Evolutionary conservation across 2,329 filamentous ascomycete genomes (phyloP), one percentile per base, ranked within the genome.

Genomic region (Alternaria sp.): DNA sequence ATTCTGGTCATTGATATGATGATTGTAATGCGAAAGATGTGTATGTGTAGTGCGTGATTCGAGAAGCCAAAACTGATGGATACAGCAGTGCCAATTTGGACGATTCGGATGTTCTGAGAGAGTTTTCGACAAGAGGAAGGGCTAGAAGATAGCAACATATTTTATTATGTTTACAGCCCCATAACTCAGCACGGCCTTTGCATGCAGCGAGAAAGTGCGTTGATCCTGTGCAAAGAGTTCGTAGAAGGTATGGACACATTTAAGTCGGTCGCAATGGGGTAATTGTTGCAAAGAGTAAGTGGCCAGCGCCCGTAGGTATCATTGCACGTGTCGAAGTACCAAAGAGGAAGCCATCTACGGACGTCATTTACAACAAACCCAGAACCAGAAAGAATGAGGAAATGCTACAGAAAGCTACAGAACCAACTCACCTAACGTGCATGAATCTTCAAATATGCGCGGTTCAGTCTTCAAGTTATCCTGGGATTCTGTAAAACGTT

Each of bases 51-150:
- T 65, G 44, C 25, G 20, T 48, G 44, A 41, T 56, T 49, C 36
- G 62, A 43, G 32, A 60, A 62, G 22, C 57, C 46, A 54, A 32
- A 25, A 46, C 12, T 16, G 41, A 51, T 41, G n/a, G 45, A 54
- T 14, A 20, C 48, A 28, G 43, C 14, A 10, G 28, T 56, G 43
- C 18, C 41, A 50, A 49, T 9, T 11, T 34, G 16, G 32, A 3
- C 3, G 25, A 18, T 43, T 16, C 16, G 20, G 30, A 48, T 43
- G 30, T 34, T 14, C 8, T 30, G 46, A 7, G 30, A 14, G 28
- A 20, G 46, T n/a, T 9, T 22, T 18, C 38, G 22, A 28, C 3
- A 22, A 36, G 18, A 3, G 4, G 20, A 45, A 22, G 3, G 10
- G 14, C 11, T 27, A 18, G 11, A n/a, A 16, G 20, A 43, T 25